A percentile compares a stretch with the other conserved stretches of the same genome.
Evolutionary conservation across 2,329 filamentous ascomycete genomes (phyloP).

Genomic region (Zopfia rhizophila): DNA sequence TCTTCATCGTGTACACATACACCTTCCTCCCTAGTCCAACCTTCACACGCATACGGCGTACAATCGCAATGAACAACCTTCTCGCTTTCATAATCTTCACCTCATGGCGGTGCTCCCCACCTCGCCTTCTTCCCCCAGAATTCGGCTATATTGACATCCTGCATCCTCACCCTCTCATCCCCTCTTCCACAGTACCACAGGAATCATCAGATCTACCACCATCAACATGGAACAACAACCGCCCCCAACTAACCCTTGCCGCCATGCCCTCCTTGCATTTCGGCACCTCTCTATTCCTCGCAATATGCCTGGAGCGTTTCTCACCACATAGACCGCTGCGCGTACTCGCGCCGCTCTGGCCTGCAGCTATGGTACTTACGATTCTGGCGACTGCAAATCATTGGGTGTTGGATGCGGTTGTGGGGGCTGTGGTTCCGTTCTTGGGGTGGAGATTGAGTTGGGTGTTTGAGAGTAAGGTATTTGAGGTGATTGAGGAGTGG

Average conservation of each 20-base stretch:
- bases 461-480: background rate
- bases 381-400: constrained; percentile 56
- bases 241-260: constrained; percentile 60
- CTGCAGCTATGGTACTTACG: constrained; percentile 54
- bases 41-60: constrained; percentile 58
- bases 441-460: constrained; percentile 45
- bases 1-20: constrained; percentile 62
- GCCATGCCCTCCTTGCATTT: constrained; percentile 64
- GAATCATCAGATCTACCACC: constrained; percentile 13
- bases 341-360: constrained; percentile 56
- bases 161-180: constrained; percentile 46
- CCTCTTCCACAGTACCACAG: background rate
- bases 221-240: constrained; percentile 57
- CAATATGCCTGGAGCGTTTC: constrained; percentile 49
- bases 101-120: constrained; percentile 61
- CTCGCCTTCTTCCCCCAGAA: constrained; percentile 58
- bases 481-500: constrained; percentile 23
- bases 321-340: constrained; percentile 54
- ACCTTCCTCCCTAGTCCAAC: constrained; percentile 54
- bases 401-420: constrained; percentile 50
- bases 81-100: constrained; percentile 62
- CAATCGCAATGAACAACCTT: constrained; percentile 60
- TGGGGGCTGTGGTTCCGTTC: constrained; percentile 48
- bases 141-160: constrained; percentile 62
- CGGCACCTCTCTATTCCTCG: constrained; percentile 54